These are phyloP conservation scores for Colletotrichum coccodes DNA, from an alignment of 2,329 filamentous ascomycete genomes.

Conservation along the genomic window DNA sequence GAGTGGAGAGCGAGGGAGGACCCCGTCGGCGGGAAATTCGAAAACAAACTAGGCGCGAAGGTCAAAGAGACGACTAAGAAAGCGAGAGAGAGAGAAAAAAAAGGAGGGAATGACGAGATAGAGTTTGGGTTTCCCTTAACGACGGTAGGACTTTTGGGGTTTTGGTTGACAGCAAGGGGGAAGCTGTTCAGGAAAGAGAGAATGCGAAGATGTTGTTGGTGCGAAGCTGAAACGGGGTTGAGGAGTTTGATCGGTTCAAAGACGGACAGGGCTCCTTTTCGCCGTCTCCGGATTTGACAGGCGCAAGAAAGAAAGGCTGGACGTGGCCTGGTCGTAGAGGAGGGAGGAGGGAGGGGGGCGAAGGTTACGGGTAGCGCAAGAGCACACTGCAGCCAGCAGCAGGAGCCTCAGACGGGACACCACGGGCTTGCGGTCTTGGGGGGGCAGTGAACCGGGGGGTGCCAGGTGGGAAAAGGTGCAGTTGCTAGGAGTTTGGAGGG, in stretches of 20 bases:
- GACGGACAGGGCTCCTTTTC: conserved; percentile 39
- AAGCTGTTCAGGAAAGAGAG: conserved; percentile 35
- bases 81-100: background rate
- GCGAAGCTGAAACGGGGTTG: conserved; percentile 47
- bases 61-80: conserved; percentile 8
- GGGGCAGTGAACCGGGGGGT: conserved; percentile 12
- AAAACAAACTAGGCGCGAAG: conserved; percentile 19
- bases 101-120: conserved; percentile 4
- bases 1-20: conserved; percentile 31
- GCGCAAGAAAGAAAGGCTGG: conserved; percentile 8
- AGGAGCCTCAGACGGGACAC: background rate
- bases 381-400: conserved; percentile 6
- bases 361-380: conserved; percentile 4
- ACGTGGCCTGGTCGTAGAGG: background rate
- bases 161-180: conserved; percentile 18
- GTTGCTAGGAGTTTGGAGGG: conserved; percentile 9
- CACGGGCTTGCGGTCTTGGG: background rate
- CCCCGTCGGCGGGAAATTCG: conserved; percentile 27
- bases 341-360: conserved; percentile 5
- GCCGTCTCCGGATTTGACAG: conserved; percentile 31
- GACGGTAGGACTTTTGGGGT: conserved; percentile 15
- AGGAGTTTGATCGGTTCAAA: conserved; percentile 46
- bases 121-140: conserved; percentile 13
- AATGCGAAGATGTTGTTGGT: conserved; percentile 37
- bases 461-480: conserved; percentile 16